Percentiles rank a stretch among this genome's conserved stretches.
Evolutionary conservation across 352 stramenopile genomes (phyloP).

Genomic region (Achlya hypogyna): DNA sequence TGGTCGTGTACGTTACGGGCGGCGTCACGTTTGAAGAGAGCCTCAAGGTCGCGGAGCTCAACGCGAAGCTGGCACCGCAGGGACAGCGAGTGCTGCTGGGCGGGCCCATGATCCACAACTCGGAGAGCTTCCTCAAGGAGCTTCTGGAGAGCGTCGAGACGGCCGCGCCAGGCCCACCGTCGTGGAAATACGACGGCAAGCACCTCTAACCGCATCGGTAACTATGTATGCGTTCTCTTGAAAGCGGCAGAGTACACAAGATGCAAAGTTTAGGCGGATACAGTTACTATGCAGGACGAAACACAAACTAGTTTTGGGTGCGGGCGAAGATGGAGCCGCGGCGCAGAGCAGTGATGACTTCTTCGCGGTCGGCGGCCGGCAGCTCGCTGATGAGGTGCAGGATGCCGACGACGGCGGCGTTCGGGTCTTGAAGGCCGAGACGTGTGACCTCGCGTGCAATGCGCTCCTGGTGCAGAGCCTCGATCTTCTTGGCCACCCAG

Average conservation of each 20-base stretch:
- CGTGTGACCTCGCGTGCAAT: slow-evolving; percentile 67
- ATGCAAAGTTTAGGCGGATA: background rate
- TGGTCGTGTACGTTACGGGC: slow-evolving; percentile 98
- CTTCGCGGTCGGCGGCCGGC: slow-evolving; percentile 76
- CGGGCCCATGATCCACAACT: slow-evolving; percentile 96
- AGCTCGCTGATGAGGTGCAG: slow-evolving; percentile 76
- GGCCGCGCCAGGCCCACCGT: background rate
- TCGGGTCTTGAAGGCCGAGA: slow-evolving; percentile 67
- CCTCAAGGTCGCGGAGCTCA: slow-evolving; percentile 96
- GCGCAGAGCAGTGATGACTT: slow-evolving; percentile 63
- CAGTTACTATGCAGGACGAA: background rate
- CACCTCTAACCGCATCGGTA: background rate
- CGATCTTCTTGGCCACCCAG: slow-evolving; percentile 54
- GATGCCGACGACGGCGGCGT: slow-evolving; percentile 76
- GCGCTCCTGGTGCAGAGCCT: slow-evolving; percentile 48
- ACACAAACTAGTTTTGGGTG: slow-evolving; percentile 22
- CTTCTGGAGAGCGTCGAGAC: slow-evolving; percentile 31
- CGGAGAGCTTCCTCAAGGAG: slow-evolving; percentile 94
- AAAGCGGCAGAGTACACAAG: background rate
- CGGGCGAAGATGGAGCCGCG: slow-evolving; percentile 83
- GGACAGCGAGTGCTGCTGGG: slow-evolving; percentile 90
- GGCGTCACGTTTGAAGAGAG: slow-evolving; percentile 98
- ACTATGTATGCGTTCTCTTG: background rate
- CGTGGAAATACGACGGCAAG: slow-evolving; percentile 18
- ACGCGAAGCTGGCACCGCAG: slow-evolving; percentile 72